Conservation (phyloP, 2,329 filamentous ascomycete genomes). For the Hypoxylon sp. region DNA sequence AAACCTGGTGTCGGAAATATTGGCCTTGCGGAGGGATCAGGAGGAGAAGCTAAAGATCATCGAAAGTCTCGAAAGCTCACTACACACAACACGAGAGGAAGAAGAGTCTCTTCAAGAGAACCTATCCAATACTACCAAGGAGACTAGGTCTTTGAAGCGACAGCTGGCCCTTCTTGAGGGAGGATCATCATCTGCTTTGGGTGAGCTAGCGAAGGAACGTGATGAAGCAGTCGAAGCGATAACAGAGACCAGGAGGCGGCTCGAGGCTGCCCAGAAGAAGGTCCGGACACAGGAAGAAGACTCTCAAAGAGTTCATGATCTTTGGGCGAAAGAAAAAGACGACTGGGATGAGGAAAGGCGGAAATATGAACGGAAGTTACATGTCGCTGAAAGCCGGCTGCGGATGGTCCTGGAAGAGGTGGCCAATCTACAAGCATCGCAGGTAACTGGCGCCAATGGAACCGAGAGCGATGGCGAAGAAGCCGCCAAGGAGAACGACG, state of each 20-base stretch:
- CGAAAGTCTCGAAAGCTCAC: constrained; percentile 78
- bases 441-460: constrained; percentile 51
- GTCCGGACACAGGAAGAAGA: constrained; percentile 84
- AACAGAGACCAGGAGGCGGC: constrained; percentile 75
- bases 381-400: constrained; percentile 87
- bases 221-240: constrained; percentile 81
- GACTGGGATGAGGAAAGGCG: constrained; percentile 85
- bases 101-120: constrained; percentile 74
- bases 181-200: constrained; percentile 84
- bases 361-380: constrained; percentile 82
- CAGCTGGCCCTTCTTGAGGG: constrained; percentile 88
- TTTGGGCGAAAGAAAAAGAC: constrained; percentile 87
- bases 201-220: constrained; percentile 83
- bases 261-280: constrained; percentile 82
- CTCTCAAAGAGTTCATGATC: constrained; percentile 75
- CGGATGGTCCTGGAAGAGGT: constrained; percentile 88
- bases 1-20: constrained; percentile 92
- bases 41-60: constrained; percentile 90
- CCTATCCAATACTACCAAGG: constrained; percentile 72
- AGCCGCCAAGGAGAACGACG: constrained; percentile 71
- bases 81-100: constrained; percentile 77
- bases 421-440: constrained; percentile 70
- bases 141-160: constrained; percentile 81
- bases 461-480: constrained; percentile 70
- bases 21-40: constrained; percentile 84